phyloP scores from a whole-genome alignment of 306 rosid species.

The cucumber (Cucumis sativus) region DNA sequence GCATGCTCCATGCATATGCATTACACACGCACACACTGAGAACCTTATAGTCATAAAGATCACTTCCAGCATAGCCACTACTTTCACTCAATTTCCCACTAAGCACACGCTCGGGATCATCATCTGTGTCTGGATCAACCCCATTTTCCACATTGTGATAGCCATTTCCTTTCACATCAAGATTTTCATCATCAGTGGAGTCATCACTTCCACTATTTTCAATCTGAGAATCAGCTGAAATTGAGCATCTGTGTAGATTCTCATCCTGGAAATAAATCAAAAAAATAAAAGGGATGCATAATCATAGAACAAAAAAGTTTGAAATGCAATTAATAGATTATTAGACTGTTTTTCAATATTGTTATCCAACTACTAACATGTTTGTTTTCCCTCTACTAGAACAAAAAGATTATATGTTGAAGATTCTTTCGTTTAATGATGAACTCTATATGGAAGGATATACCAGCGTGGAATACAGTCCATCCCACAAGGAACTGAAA shows the following conservation, averaged over 20 bases:
- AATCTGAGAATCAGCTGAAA: conserved; percentile 89
- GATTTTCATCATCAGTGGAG: conserved; percentile 73
- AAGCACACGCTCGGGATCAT: conserved; percentile 68
- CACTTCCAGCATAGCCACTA: conserved; percentile 96
- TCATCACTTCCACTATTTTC: conserved; percentile 87
- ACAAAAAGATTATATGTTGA: background rate
- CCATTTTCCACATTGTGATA: conserved; percentile 95
- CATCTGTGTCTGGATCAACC: conserved; percentile 86
- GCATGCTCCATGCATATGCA: background rate
- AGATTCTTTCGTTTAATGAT: background rate
- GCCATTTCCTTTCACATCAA: conserved; percentile 73
- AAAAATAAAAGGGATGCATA: background rate
- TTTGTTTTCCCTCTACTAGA: background rate
- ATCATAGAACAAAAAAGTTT: background rate
- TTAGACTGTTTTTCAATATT: background rate
- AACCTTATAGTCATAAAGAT: conserved; percentile 96
- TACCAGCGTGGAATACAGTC: background rate
- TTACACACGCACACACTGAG: conserved; percentile 12
- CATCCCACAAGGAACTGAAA: background rate
- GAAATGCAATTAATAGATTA: background rate
- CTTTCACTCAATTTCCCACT: conserved; percentile 97
- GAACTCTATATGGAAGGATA: background rate
- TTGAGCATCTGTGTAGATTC: conserved; percentile 79
- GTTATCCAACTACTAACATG: background rate
- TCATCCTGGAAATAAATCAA: conserved; percentile 59